Base-by-base conservation (phyloP, 192 early-diverging fungal genomes). In the Rhizophagus prolifer region DNA sequence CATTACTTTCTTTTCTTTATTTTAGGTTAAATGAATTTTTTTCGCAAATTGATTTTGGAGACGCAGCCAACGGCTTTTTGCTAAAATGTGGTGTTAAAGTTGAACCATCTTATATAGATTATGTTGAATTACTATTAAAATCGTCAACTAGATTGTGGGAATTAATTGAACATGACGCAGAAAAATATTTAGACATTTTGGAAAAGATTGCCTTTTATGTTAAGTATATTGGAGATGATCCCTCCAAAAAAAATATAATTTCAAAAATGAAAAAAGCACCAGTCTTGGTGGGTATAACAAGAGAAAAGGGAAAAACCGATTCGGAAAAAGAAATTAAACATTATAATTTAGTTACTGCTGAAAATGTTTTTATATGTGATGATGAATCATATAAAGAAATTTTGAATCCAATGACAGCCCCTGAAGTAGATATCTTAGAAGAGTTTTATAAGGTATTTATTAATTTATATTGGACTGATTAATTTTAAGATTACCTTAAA, bases 81-180 rank as follows among this genome's bases (percentile, higher is more conserved):
- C 86, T 88, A 44, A 85, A 87, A 2, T 97, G 95, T 76, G 95
- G 95, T 66, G 93, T 95, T 14, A 91, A 90, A 72, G 88, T 91
- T 41, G 91, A 93, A 64, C 95, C 95, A 0, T 87, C 91, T 0
- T 88, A 91, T 1, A 58, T 86, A 16, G 95, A 97, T 61, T 72
- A 96, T n/a, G 87, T 92, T 0, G 78, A 85, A 12, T 82, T 88
- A 60, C 79, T 97, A 10, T 85, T 93, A 0, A 85, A 86, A 4
- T 79, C 86, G 1, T 90, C 92, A 9, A 64, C 80, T 1, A 41
- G 83, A 31, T 91, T 93, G 80, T 83, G 91, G 76, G 84, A 86
- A 31, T 83, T 85, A 9, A 84, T 87, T 6, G n/a, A 38, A 38
- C 6, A 38, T 7, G 36, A 38, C 23, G 87, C 84, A 47, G 90